Base-by-base conservation (phyloP, 2,329 filamentous ascomycete genomes). In the Apiospora aurea region DNA sequence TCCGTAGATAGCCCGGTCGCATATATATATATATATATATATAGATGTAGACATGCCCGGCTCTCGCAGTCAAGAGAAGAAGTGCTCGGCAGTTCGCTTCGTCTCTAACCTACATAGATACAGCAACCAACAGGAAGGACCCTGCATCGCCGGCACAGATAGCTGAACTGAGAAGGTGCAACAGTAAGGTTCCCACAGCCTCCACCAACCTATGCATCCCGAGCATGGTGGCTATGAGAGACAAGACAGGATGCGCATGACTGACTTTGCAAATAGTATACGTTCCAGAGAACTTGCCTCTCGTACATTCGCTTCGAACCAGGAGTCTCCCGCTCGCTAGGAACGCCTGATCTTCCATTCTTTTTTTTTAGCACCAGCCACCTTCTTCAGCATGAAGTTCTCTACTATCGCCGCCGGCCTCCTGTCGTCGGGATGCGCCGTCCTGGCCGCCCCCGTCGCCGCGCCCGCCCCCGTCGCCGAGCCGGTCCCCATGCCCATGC, bases 361-460 rank as follows among this genome's bases (percentile, higher is more conserved):
- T 41, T 69, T 51, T 53, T 21, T 14, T 2, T 46, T 46, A 10
- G 16, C n/a, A 11, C 24, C 67, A 10, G n/a, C 8, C 64, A 21
- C 21, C 71, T 11, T 53, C 71, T 11, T 53, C 72, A 72, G 43
- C 53, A 80, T 80, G 78, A 77, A 72, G 75, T 75, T 75, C 74
- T 73, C 75, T 2, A 70, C 74, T 46, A 64, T 75, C 10, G 66
- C 78, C 71, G 73, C 75, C 68, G 74, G 74, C 57, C 73, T 79
- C 70, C 67, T 80, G 14, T 77, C 77, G 18, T 77, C 77, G 41
- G 76, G 75, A 29, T 70, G 49, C 69, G 74, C 71, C 26, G 76
- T 77, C 51, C 71, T 78, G 29, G 76, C 79, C 38, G 76, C 75
- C 8, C 78, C 77, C 44, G 70, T 70, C 16, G 44, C 69, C 34